phyloP scores from a whole-genome alignment of 1,139 yeast genomes.

The Arxiozyma slooffiae region DNA sequence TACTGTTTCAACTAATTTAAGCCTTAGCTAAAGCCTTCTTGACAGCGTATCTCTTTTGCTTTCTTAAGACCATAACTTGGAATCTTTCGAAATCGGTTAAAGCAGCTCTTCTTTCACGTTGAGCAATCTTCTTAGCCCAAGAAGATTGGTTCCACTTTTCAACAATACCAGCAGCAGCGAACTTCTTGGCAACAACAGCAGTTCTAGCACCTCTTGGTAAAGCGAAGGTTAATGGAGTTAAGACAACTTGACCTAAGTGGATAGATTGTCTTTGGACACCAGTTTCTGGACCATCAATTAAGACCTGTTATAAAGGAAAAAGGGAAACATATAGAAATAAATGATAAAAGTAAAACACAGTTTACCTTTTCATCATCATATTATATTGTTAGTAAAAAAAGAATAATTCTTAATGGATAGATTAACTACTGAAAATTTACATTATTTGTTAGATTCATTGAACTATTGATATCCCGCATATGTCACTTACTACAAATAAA shows the following conservation, averaged over 20 bases:
- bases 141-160: constrained; percentile 87
- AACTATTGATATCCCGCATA: not conserved
- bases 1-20: constrained; percentile 33
- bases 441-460: too few relatives aligned
- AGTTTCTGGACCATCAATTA: constrained; percentile 90
- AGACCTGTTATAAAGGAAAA: constrained; percentile 41
- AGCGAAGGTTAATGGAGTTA: constrained; percentile 84
- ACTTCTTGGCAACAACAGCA: constrained; percentile 77
- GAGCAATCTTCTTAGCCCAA: constrained; percentile 97
- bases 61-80: constrained; percentile 96
- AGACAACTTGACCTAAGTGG: constrained; percentile 75
- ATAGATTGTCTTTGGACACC: constrained; percentile 87
- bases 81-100: constrained; percentile 97
- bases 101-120: constrained; percentile 84
- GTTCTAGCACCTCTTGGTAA: constrained; percentile 95
- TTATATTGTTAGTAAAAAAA: constrained; percentile 4
- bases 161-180: constrained; percentile 84
- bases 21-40: constrained; percentile 89
- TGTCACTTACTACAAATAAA: not conserved
- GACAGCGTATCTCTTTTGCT: constrained; percentile 92
- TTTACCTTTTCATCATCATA: too few relatives aligned
- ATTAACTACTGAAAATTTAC: not conserved
- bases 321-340: constrained; percentile 1
- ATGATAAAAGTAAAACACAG: not conserved
- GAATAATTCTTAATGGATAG: not conserved